Percentiles rank a stretch among this genome's conserved stretches.
phyloP scores from a whole-genome alignment of 352 stramenopile genomes.

The Hyaloperonospora arabidopsidis region DNA sequence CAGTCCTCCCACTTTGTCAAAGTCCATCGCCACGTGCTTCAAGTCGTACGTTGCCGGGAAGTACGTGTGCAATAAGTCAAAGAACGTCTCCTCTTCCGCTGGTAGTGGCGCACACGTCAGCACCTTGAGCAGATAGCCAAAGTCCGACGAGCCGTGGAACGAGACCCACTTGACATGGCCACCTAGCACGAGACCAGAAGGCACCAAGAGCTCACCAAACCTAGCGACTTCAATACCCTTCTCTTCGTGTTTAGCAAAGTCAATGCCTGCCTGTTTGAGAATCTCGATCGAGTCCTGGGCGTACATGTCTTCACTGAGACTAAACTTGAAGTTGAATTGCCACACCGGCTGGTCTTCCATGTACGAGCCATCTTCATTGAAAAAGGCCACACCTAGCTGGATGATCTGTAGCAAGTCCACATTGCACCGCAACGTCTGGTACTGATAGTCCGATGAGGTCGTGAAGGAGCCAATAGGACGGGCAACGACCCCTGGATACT shows the following conservation, averaged over 20 bases:
- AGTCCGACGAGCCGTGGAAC: conserved; percentile 99
- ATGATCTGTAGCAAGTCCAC: conserved; percentile 99
- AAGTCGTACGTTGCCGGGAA: conserved; percentile 98
- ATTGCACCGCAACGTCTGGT: conserved; percentile 97
- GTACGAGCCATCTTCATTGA: conserved; percentile 93
- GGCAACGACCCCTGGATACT: conserved; percentile 98
- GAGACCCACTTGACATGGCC: conserved; percentile 98
- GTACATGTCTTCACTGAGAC: conserved; percentile 98
- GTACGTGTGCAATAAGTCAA: conserved; percentile 96
- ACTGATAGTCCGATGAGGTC: conserved; percentile 96
- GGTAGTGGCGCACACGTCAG: conserved; percentile 88
- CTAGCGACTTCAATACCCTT: conserved; percentile 94
- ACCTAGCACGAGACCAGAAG: conserved; percentile 95
- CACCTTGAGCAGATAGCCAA: conserved; percentile 98
- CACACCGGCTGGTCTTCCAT: conserved; percentile 93
- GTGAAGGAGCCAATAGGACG: conserved; percentile 94
- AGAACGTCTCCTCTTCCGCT: conserved; percentile 90
- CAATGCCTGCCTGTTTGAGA: conserved; percentile 95
- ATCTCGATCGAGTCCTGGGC: conserved; percentile 99
- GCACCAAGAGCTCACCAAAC: conserved; percentile 97
- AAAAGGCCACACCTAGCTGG: conserved; percentile 96
- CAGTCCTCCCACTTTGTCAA: conserved; percentile 96
- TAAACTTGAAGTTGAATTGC: conserved; percentile 99
- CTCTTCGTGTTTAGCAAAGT: conserved; percentile 94
- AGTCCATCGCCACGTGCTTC: conserved; percentile 97